A percentile compares a stretch with the other conserved stretches of the same genome.
phyloP scores from a whole-genome alignment of 345 rosid genomes.

The Rhodomyrtus tomentosa region DNA sequence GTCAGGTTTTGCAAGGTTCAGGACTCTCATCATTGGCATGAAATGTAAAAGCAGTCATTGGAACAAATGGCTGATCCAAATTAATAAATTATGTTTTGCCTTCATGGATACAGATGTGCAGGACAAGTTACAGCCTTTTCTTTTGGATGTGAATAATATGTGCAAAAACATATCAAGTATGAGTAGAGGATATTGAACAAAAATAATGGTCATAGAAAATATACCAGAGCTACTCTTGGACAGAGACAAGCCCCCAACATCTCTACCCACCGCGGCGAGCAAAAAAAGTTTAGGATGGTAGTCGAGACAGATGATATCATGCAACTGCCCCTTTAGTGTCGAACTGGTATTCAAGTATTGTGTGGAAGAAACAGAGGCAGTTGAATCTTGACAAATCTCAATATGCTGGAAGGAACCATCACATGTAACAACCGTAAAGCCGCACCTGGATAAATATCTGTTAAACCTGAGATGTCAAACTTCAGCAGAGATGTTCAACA shows the following conservation, averaged over 20 bases:
- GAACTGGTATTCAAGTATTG: slow-evolving; percentile 19
- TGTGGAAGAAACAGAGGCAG: slow-evolving; percentile 41
- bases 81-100: neutral
- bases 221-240: slow-evolving; percentile 49
- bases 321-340: slow-evolving; percentile 42
- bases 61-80: neutral
- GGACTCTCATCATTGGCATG: neutral
- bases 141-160: neutral
- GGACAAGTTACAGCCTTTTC: neutral
- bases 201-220: neutral
- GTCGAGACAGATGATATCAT: slow-evolving; percentile 64
- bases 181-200: neutral
- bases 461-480: neutral
- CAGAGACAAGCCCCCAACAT: slow-evolving; percentile 22
- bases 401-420: slow-evolving; percentile 65
- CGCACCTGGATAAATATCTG: slow-evolving; percentile 45
- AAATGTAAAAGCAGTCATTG: neutral
- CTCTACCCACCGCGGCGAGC: slow-evolving; percentile 48
- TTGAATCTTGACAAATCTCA: slow-evolving; percentile 62
- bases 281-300: slow-evolving; percentile 51
- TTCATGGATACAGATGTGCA: neutral
- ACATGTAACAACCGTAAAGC: slow-evolving; percentile 48
- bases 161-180: neutral
- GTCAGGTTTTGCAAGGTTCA: neutral
- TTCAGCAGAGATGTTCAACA: neutral